Percentiles rank a stretch among this genome's conserved stretches.
Conservation (phyloP, 331 rosid species). For the Saraca asoca region DNA sequence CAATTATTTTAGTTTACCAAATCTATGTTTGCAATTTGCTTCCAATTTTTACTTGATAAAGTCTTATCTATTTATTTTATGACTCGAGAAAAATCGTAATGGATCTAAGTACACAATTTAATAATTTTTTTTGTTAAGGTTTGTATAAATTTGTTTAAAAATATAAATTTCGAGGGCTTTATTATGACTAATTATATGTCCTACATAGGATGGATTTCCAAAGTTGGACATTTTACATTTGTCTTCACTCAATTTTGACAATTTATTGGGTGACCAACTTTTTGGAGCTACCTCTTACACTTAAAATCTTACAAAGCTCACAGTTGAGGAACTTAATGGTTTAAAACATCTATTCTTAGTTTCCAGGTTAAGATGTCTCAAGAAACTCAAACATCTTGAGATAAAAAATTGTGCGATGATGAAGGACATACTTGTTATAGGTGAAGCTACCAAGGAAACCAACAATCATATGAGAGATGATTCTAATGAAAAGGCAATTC, state of each 20-base stretch:
- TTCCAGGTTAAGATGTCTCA: constrained; percentile 7
- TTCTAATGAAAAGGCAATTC: neutral
- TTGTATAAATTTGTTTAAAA: neutral
- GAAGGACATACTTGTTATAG: constrained; percentile 17
- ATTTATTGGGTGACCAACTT: constrained; percentile 30
- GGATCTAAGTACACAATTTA: no score
- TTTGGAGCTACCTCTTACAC: neutral
- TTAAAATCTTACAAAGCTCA: constrained; percentile 33
- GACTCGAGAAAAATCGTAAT: no score
- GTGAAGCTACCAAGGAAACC: neutral
- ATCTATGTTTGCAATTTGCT: no score
- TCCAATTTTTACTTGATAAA: no score
- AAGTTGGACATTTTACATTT: constrained; percentile 28
- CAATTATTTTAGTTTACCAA: no score
- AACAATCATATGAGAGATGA: neutral
- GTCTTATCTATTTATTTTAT: no score
- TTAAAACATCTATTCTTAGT: constrained; percentile 22
- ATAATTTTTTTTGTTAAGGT: neutral
- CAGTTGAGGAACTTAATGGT: neutral
- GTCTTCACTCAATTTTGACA: constrained; percentile 7
- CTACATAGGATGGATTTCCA: constrained; percentile 39
- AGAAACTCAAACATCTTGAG: constrained; percentile 33
- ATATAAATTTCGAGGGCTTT: no score
- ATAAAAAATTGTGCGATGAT: constrained; percentile 28
- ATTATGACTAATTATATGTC: no score